Evolutionary conservation across 2,329 filamentous ascomycete species (phyloP).

Genomic region (Exophiala calicioides): DNA sequence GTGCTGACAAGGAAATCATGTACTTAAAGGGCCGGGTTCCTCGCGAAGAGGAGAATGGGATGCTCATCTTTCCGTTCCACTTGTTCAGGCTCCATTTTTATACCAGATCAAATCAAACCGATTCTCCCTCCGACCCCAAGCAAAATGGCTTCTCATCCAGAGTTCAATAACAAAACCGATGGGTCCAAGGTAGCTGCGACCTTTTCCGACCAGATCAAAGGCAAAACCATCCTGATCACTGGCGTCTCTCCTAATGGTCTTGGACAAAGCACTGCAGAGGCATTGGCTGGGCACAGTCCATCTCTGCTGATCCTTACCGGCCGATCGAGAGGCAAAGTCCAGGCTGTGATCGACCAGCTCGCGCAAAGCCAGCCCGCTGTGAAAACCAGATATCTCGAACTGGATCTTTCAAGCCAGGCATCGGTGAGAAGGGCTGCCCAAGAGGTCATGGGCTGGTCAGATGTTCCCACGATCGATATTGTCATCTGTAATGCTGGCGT

Average conservation of each 20-base stretch:
- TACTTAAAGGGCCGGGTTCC: too few species aligned
- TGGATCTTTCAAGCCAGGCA: constrained; percentile 39
- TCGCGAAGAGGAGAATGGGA: too few species aligned
- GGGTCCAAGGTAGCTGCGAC: constrained; percentile 15
- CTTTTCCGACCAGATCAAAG: constrained; percentile 29
- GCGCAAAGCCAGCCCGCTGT: constrained; percentile 24
- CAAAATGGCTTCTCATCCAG: constrained; percentile 11
- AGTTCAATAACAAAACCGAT: constrained; percentile 13
- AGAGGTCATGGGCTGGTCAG: constrained; percentile 31
- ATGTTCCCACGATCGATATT: constrained; percentile 40
- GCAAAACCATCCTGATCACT: constrained; percentile 43
- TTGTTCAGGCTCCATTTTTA: too few species aligned
- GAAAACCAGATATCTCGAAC: constrained; percentile 31
- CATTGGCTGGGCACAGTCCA: constrained; percentile 39
- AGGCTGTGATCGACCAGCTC: constrained; percentile 34
- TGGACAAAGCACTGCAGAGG: constrained; percentile 39
- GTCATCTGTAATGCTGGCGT: constrained; percentile 49
- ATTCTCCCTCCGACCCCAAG: background rate
- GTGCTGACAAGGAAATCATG: too few species aligned
- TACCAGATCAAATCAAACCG: too few species aligned
- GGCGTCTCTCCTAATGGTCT: constrained; percentile 42
- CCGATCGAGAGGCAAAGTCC: constrained; percentile 38
- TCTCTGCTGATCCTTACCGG: constrained; percentile 42
- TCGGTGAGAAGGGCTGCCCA: constrained; percentile 38
- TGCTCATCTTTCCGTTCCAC: background rate